Percentiles rank a stretch among this genome's conserved stretches.
phyloP scores from a whole-genome alignment of 2,329 filamentous ascomycete genomes.

The Pseudocercospora vitis region DNA sequence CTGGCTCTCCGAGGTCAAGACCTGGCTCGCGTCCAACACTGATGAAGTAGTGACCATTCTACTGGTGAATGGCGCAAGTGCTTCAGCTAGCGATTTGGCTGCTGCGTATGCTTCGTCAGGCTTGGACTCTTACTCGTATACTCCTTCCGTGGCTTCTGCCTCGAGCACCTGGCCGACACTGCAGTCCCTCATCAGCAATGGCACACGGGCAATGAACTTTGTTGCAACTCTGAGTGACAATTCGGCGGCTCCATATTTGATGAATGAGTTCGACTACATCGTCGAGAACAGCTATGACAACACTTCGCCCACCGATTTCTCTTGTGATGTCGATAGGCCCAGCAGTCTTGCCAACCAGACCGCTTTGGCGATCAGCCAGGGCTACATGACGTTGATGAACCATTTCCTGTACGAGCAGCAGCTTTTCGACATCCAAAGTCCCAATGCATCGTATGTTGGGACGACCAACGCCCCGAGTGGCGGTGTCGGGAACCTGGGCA shows the following conservation, averaged over 20 bases:
- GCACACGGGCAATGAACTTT: constrained; percentile 57
- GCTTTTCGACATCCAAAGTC: constrained; percentile 43
- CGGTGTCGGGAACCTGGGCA: constrained; percentile 44
- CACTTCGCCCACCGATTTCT: constrained; percentile 34
- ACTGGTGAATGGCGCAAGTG: constrained; percentile 69
- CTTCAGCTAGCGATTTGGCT: constrained; percentile 47
- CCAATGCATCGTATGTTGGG: constrained; percentile 42
- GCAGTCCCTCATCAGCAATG: constrained; percentile 66
- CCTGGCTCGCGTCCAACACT: constrained; percentile 64
- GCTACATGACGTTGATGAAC: constrained; percentile 50
- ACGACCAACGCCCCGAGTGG: constrained; percentile 48
- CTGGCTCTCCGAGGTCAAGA: constrained; percentile 59
- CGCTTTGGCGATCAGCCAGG: constrained; percentile 16
- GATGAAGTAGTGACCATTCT: constrained; percentile 86
- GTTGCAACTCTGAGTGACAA: constrained; percentile 81
- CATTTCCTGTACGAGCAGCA: constrained; percentile 50
- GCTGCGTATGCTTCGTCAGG: constrained; percentile 54
- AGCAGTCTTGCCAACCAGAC: constrained; percentile 22
- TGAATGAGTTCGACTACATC: constrained; percentile 49
- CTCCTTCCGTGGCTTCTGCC: constrained; percentile 35
- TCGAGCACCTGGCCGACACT: constrained; percentile 78
- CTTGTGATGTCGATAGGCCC: constrained; percentile 23
- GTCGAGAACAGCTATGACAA: constrained; percentile 49
- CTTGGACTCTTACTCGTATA: constrained; percentile 47
- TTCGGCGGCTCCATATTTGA: constrained; percentile 70